Evolutionary conservation across 139 green algal genomes (phyloP).

Genomic region (Chlamydomonas sphaeroides): DNA sequence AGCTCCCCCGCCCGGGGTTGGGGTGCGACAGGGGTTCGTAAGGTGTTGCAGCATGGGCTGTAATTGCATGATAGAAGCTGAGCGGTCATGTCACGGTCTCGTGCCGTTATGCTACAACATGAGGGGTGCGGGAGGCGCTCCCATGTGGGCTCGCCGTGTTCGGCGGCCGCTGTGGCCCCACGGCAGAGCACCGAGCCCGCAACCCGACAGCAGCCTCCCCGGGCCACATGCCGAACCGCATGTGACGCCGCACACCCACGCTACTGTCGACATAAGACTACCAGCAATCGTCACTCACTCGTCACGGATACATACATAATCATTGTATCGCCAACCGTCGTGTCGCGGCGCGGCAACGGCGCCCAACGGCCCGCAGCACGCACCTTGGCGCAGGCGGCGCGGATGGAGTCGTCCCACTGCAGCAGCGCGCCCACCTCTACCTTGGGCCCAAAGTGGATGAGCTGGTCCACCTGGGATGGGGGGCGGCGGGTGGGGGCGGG

Average conservation of each 20-base stretch:
- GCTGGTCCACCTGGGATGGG: conserved; percentile 78
- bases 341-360: background rate
- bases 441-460: conserved; percentile 83
- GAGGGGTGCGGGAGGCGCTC: too few species aligned
- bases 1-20: conserved; percentile 25
- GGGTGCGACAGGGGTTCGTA: too few species aligned
- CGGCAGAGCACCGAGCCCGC: too few species aligned
- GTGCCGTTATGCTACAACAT: too few species aligned
- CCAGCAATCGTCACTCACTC: background rate
- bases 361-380: background rate
- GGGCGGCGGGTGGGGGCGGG: background rate
- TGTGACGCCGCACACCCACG: background rate
- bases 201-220: too few species aligned
- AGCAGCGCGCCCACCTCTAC: conserved; percentile 68
- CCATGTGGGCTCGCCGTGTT: too few species aligned
- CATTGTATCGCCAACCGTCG: background rate
- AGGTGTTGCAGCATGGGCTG: too few species aligned
- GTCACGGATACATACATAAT: background rate
- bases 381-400: conserved; percentile 17
- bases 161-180: too few species aligned
- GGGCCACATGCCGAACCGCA: too few species aligned
- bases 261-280: background rate
- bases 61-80: too few species aligned
- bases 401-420: conserved; percentile 86
- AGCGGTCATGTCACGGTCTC: too few species aligned